A percentile compares a stretch with the other conserved stretches of the same genome.
Evolutionary conservation across 2,329 filamentous ascomycete species (phyloP).

Genomic region (Venturia pyrina): DNA sequence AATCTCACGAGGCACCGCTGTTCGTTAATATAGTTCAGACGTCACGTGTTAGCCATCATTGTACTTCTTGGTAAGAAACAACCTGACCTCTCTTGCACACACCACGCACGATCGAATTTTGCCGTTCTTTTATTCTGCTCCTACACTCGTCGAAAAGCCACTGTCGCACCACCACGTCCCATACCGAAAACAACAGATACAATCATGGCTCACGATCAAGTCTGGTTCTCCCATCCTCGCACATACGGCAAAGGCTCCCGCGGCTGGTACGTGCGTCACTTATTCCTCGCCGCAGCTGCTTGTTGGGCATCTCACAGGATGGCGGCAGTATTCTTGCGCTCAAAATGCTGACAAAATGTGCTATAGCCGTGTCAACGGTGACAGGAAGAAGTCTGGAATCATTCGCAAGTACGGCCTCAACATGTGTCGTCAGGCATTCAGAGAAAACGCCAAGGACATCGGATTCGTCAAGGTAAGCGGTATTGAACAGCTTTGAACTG

Average conservation of each 20-base stretch:
- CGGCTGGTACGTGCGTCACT: constrained; percentile 60
- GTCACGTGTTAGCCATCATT: too few relatives aligned
- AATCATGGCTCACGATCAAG: constrained; percentile 84
- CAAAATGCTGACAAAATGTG: not conserved
- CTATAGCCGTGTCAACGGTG: not conserved
- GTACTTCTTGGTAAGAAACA: too few relatives aligned
- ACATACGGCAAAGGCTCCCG: constrained; percentile 95
- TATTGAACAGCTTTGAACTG: not conserved
- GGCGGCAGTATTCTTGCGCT: not conserved
- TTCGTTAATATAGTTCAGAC: too few relatives aligned
- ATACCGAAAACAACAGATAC: constrained; percentile 23
- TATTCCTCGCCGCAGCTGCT: not conserved
- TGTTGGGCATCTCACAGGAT: not conserved
- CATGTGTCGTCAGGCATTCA: constrained; percentile 62
- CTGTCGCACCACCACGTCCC: too few relatives aligned
- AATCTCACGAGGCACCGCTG: too few relatives aligned
- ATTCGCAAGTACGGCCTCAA: constrained; percentile 99
- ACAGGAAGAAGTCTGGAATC: constrained; percentile 89
- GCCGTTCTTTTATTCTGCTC: too few relatives aligned
- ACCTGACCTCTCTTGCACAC: too few relatives aligned
- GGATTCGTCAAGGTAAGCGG: constrained; percentile 53
- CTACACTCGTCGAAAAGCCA: too few relatives aligned
- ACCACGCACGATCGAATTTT: too few relatives aligned
- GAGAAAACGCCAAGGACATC: constrained; percentile 57
- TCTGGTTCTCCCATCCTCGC: constrained; percentile 98